Conservation (phyloP, 1,284 basidiomycete species). For the Mrakiaceae sp. region DNA sequence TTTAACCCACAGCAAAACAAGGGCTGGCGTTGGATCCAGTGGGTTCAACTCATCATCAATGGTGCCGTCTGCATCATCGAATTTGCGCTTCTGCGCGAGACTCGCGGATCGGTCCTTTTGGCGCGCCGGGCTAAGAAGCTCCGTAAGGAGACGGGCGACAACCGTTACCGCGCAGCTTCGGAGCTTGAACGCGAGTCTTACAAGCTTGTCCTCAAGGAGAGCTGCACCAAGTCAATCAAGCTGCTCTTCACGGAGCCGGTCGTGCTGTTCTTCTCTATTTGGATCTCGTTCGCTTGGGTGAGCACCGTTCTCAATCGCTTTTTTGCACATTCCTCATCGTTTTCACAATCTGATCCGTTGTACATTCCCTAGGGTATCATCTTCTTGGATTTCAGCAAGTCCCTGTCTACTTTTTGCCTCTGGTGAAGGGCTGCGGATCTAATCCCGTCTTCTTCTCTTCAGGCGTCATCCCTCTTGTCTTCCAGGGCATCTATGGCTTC, state of each 20-base stretch:
- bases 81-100: slow-evolving; percentile 47
- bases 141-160: slow-evolving; percentile 51
- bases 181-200: slow-evolving; percentile 53
- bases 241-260: slow-evolving; percentile 19
- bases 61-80: not conserved
- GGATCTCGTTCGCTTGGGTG: slow-evolving; percentile 18
- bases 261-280: slow-evolving; percentile 19
- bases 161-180: slow-evolving; percentile 48
- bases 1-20: not conserved
- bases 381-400: slow-evolving; percentile 1
- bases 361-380: not conserved
- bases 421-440: not conserved
- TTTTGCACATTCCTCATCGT: not conserved
- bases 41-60: slow-evolving; percentile 14
- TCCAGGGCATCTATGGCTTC: slow-evolving; percentile 7
- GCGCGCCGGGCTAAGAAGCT: slow-evolving; percentile 47
- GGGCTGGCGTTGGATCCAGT: slow-evolving; percentile 17
- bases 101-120: slow-evolving; percentile 51
- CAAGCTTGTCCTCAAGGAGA: slow-evolving; percentile 48
- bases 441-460: not conserved
- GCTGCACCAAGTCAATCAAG: slow-evolving; percentile 49
- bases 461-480: slow-evolving; percentile 11
- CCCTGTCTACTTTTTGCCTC: slow-evolving; percentile 4
- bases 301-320: not conserved
- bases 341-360: not conserved